Conservation (phyloP, 371 early-diverging fungal species). For the Zopfochytrium polystomum region DNA sequence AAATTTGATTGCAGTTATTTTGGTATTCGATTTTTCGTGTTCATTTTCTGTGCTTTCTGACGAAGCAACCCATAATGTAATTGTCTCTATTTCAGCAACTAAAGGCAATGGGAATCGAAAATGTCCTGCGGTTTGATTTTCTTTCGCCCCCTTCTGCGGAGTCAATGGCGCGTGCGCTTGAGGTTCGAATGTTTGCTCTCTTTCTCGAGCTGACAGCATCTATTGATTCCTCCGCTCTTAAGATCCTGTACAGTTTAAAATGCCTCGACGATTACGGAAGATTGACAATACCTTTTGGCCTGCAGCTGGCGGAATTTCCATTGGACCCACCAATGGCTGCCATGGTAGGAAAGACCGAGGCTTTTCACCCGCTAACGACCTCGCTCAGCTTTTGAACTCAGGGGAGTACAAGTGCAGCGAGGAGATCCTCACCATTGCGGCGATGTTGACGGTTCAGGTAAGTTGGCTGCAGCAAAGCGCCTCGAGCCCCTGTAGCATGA, state of each 20-base stretch:
- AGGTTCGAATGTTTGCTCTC: slow-evolving; percentile 40
- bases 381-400: slow-evolving; percentile 58
- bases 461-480: no score
- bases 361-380: no score
- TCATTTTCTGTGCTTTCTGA: slow-evolving; percentile 66
- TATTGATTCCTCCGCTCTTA: background rate
- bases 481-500: slow-evolving; percentile 2
- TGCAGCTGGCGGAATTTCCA: slow-evolving; percentile 77
- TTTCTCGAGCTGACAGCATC: background rate
- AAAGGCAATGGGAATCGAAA: slow-evolving; percentile 74
- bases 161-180: slow-evolving; percentile 64
- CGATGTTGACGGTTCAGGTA: slow-evolving; percentile 77
- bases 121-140: slow-evolving; percentile 75
- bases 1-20: slow-evolving; percentile 21
- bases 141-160: slow-evolving; percentile 65
- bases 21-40: no score
- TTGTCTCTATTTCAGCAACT: no score
- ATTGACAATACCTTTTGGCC: slow-evolving; percentile 74
- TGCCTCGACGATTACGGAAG: slow-evolving; percentile 73
- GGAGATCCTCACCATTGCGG: slow-evolving; percentile 78
- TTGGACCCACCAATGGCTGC: slow-evolving; percentile 74
- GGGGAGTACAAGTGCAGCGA: slow-evolving; percentile 66
- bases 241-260: slow-evolving; percentile 66
- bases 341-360: slow-evolving; percentile 49
- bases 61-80: no score